These are phyloP conservation scores for Bolboschoenus planiculmis DNA, from an alignment of 176 grass and related monocot genomes.

Conservation along the genomic window DNA sequence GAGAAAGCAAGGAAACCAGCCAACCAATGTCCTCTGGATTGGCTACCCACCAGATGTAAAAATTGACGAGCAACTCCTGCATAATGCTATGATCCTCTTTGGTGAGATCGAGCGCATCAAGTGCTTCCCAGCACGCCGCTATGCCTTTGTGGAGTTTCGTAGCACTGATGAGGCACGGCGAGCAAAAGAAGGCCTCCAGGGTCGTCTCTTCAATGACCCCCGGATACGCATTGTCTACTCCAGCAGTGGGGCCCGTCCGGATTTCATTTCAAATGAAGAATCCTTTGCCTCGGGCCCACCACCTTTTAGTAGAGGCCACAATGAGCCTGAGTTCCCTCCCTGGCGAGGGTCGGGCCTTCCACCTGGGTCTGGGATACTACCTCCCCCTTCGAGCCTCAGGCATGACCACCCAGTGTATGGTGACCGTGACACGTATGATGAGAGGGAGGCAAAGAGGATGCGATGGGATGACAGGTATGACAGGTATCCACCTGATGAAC, in stretches of 20 bases:
- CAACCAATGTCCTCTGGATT: conserved; percentile 83
- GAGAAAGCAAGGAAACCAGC: conserved; percentile 39
- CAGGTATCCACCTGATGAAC: conserved; percentile 6
- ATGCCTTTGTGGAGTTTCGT: conserved; percentile 86
- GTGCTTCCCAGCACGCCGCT: conserved; percentile 56
- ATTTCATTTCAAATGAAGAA: conserved; percentile 32
- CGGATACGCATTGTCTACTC: conserved; percentile 83
- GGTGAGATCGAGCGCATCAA: conserved; percentile 70
- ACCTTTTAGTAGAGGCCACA: conserved; percentile 28
- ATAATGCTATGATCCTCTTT: conserved; percentile 66
- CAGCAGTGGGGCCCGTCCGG: conserved; percentile 45
- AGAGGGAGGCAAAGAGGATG: conserved; percentile 51
- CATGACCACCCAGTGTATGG: neutral
- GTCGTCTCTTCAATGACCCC: conserved; percentile 68
- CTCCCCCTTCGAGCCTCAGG: conserved; percentile 27
- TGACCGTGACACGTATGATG: conserved; percentile 35
- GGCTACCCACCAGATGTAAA: conserved; percentile 62
- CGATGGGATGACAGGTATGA: conserved; percentile 34
- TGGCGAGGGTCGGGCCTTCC: conserved; percentile 30
- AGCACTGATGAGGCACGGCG: conserved; percentile 57
- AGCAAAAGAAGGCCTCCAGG: conserved; percentile 87
- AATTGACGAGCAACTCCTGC: conserved; percentile 65
- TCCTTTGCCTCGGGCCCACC: conserved; percentile 29
- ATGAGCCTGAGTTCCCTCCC: conserved; percentile 24
- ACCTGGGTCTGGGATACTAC: conserved; percentile 46